Base-by-base conservation (phyloP, 1,284 basidiomycete genomes). In the Irpex sp. region DNA sequence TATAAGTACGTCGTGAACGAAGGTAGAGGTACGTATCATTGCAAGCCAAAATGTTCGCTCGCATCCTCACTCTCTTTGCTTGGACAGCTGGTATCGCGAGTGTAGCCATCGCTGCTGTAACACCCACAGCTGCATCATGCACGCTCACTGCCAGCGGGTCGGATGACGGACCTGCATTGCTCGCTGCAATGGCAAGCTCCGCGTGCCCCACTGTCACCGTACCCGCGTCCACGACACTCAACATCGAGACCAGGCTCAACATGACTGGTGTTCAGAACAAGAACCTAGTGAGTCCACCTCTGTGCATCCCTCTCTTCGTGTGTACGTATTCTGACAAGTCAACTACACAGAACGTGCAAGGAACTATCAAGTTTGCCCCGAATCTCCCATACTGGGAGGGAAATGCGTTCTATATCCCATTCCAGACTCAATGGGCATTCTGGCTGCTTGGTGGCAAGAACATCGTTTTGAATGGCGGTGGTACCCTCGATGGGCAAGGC, bases 361-460 rank as follows among this genome's bases (percentile, higher is more conserved):
- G 84, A 37, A 84, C 81, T 4, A 71, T 86, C 61, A 78, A 77
- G 60, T 85, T 86, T 68, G 77, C 77, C 54, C 78, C 80, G 2
- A 75, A 85, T 64, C 78, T 86, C 61, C 71, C 79, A 7, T 85
- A 85, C 66, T 86, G 84, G 84, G 79, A 76, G 58, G 79, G 77
- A 80, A 84, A 85, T 63, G 81, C 75, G 8, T 85, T 85, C 69
- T 78, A 76, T 60, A 81, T 86, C 61, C 73, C 80, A 7, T 85
- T 84, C 75, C 85, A 88, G 70, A 81, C 80, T 3, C 82, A 84
- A 66, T 77, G 83, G 9, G 84, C 86, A 0, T 86, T 85, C 69
- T 88, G 86, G 86, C 74, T 87, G 17, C 75, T 89, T 5, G 84
- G 84, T 44, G 87, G 88, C 1, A 74, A 78, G 47, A 85, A 88